Evolutionary conservation across 2,329 filamentous ascomycete species (phyloP), one percentile per base, ranked within the genome.

Genomic region (Pezizomycotina sp.): DNA sequence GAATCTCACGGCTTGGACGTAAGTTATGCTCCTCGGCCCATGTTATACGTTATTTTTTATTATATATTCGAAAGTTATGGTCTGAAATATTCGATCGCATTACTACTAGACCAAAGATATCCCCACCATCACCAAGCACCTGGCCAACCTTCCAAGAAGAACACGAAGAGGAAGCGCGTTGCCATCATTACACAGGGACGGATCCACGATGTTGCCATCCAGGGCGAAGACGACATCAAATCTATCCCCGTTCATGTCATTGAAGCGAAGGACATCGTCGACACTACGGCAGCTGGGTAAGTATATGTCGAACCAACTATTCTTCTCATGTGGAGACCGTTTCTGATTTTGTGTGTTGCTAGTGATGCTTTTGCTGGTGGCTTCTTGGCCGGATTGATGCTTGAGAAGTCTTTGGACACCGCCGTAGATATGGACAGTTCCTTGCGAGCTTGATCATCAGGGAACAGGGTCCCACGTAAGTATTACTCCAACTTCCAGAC

Each of bases 141-240:
- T 98, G 48, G 84, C 84, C 55, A 74, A 77, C 56, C 68, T 92
- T 46, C 82, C 84, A 57, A 95, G 77, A 77, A 77, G 64, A 98
- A 95, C 68, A 65, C 63, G 50, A 67, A 79, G 66, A 74, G 81
- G 54, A 74, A 81, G 60, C 74, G 89, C 55, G 68, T 81, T 36
- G 86, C 83, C 51, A 80, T 98, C 55, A 69, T 98, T 62, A 98
- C 89, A 25, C 89, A 98, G 60, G 89, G 89, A 52, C 93, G 83
- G 36, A 80, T 84, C 34, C 95, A 89, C 39, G 61, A 98, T 46
- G 74, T 92, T 34, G 86, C 82, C 46, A 64, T 75, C 50, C 75
- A 79, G 61, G 71, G 71, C 48, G 68, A 72, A 56, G 69, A 71
- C 25, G 62, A 65, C 34, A 62, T 66, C 44, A 67, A 76, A 62